These are phyloP conservation scores for Pseudonitzschia pungens DNA, from an alignment of 108 stramenopile genomes.

Conservation along the genomic window DNA sequence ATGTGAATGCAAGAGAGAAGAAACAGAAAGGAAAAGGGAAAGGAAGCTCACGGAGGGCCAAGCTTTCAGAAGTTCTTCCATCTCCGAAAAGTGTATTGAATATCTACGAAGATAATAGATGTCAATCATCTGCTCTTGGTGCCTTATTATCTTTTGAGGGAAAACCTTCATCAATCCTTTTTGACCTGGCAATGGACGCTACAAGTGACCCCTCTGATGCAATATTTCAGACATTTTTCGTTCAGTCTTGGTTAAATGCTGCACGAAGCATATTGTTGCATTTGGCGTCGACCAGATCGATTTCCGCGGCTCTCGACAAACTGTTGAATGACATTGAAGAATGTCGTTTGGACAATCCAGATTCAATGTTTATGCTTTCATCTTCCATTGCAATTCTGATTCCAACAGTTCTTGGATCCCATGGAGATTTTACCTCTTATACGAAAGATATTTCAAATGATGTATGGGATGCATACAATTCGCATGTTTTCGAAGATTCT, in stretches of 20 bases:
- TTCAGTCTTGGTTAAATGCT: slow-evolving; percentile 47
- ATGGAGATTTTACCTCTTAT: slow-evolving; percentile 33
- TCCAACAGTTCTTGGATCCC: slow-evolving; percentile 32
- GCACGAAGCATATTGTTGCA: slow-evolving; percentile 22
- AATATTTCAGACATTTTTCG: slow-evolving; percentile 26
- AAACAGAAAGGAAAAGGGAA: slow-evolving; percentile 12
- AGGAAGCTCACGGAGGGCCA: slow-evolving; percentile 21
- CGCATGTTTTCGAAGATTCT: slow-evolving; percentile 24
- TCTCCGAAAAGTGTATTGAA: slow-evolving; percentile 30
- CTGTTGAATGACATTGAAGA: slow-evolving; percentile 28
- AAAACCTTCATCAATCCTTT: slow-evolving; percentile 22
- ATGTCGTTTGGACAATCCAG: slow-evolving; percentile 36
- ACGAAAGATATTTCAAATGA: slow-evolving; percentile 37
- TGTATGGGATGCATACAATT: slow-evolving; percentile 32
- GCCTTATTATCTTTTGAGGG: slow-evolving; percentile 51
- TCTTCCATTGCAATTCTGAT: slow-evolving; percentile 34
- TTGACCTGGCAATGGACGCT: slow-evolving; percentile 33
- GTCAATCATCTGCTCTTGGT: slow-evolving; percentile 40
- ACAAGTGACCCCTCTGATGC: slow-evolving; percentile 33
- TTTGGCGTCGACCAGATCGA: slow-evolving; percentile 18
- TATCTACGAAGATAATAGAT: slow-evolving; percentile 41
- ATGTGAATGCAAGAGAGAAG: not conserved
- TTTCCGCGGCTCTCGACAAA: slow-evolving; percentile 27
- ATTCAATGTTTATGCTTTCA: slow-evolving; percentile 35
- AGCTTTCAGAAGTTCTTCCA: slow-evolving; percentile 32